Percentiles rank a stretch among this genome's conserved stretches.
Evolutionary conservation across 805 yeast genomes (phyloP).

Genomic region (Candida takata): DNA sequence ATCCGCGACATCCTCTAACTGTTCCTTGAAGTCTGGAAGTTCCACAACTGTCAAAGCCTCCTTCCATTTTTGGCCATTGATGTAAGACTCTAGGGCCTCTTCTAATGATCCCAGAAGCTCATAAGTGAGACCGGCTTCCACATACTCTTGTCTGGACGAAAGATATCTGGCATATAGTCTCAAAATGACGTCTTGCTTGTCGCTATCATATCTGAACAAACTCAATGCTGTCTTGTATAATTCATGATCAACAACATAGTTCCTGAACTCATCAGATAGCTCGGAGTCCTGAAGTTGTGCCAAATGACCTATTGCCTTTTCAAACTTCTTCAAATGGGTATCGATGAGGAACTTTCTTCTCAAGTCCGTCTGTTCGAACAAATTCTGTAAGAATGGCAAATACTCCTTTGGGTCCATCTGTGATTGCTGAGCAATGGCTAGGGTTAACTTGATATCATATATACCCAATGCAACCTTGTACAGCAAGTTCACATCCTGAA

Average conservation of each 20-base stretch:
- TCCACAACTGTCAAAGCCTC: slow-evolving; percentile 68
- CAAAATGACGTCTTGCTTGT: slow-evolving; percentile 49
- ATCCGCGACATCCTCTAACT: slow-evolving; percentile 43
- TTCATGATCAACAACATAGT: slow-evolving; percentile 61
- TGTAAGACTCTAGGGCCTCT: slow-evolving; percentile 64
- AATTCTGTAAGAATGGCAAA: slow-evolving; percentile 78
- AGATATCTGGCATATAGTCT: slow-evolving; percentile 56
- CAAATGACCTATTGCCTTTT: slow-evolving; percentile 64
- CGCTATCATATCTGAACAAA: slow-evolving; percentile 49
- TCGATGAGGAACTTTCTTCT: slow-evolving; percentile 76
- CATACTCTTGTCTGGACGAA: slow-evolving; percentile 46
- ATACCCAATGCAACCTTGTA: slow-evolving; percentile 75
- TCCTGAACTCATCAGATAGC: slow-evolving; percentile 50
- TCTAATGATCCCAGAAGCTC: slow-evolving; percentile 55
- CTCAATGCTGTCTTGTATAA: slow-evolving; percentile 65
- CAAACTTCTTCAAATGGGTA: slow-evolving; percentile 59
- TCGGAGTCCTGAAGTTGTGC: slow-evolving; percentile 36
- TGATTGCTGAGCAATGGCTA: slow-evolving; percentile 88
- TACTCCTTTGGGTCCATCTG: slow-evolving; percentile 98
- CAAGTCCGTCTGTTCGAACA: slow-evolving; percentile 59
- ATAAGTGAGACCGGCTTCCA: slow-evolving; percentile 73
- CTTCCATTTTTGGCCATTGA: slow-evolving; percentile 71
- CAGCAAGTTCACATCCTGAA: slow-evolving; percentile 80
- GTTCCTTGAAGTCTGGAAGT: slow-evolving; percentile 31
- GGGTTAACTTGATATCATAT: slow-evolving; percentile 74